phyloP scores from a whole-genome alignment of 2,329 filamentous ascomycete species.

The Hypocrella siamensis region DNA sequence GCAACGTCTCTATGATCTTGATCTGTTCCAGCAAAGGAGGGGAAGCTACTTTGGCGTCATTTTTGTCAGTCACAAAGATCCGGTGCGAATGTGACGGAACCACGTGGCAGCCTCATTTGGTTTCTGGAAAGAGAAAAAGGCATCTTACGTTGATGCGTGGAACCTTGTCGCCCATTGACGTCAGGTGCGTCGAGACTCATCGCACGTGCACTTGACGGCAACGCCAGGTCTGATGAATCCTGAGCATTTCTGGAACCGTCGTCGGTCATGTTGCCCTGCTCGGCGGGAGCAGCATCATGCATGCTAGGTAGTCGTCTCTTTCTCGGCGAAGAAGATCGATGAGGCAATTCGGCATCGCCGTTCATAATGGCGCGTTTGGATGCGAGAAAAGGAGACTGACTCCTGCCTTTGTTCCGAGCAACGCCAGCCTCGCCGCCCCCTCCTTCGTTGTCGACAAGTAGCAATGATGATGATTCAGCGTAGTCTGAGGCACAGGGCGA shows the following conservation, averaged over 20 bases:
- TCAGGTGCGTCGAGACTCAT: conserved; percentile 26
- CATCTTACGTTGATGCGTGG: conserved; percentile 3
- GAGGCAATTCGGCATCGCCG: conserved; percentile 38
- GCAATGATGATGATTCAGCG: too few relatives aligned
- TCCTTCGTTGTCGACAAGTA: conserved; percentile 40
- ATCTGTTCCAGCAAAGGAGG: conserved; percentile 46
- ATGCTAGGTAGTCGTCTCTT: conserved; percentile 49
- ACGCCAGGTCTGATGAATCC: conserved; percentile 5
- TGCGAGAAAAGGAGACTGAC: conserved; percentile 36
- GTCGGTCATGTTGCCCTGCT: conserved; percentile 31
- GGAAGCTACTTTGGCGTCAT: conserved; percentile 5
- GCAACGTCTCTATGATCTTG: conserved; percentile 48
- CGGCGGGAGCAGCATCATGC: conserved; percentile 31
- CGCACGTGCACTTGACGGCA: conserved; percentile 16
- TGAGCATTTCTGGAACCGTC: conserved; percentile 13
- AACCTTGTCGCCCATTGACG: conserved; percentile 5
- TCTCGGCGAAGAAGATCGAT: conserved; percentile 48
- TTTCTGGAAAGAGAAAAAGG: neutral
- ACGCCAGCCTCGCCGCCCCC: conserved; percentile 29
- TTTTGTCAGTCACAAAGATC: neutral
- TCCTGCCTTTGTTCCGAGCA: conserved; percentile 23
- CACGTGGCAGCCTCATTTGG: neutral
- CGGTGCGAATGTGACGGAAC: neutral
- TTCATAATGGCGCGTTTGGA: conserved; percentile 42
- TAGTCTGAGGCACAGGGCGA: conserved; percentile 23